Evolutionary conservation across 257 asterid species (phyloP), one percentile per base, ranked within the genome.

Genomic region (Leptodermis oblonga): DNA sequence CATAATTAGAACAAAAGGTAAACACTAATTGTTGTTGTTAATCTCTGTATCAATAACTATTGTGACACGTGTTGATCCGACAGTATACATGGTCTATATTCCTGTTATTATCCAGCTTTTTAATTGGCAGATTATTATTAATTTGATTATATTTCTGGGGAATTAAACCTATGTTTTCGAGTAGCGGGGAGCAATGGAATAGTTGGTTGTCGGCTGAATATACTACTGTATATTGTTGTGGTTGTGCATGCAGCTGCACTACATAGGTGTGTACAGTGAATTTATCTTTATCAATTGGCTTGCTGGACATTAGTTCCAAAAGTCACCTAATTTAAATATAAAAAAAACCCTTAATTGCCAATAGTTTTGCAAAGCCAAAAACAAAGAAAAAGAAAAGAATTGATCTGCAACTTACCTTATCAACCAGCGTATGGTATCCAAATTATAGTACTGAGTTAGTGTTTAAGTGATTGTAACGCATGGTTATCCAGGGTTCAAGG

Each of bases 41-140:
- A 36, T 34, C 46, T 18, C 15, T 17, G 1, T 31, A 11, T 8
- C 17, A 7, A 11, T 28, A 25, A 56, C 18, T 46, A 56, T 66
- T 62, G 67, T 36, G 74, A 63, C 82, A 80, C 84, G 82, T 73
- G 84, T 80, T 80, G 79, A 33, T 69, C 83, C 68, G 62, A 79
- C 65, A 79, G 22, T 62, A 52, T 42, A 56, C 28, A 66, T 70
- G 73, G 55, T 75, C 63, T 62, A 28, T 1, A n/a, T n/a, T 4
- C 54, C 23, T 48, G 22, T 14, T 48, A 48, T 3, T 48, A 13
- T 13, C n/a, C 26, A 49, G 9, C n/a, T 20, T 49, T 17, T 49
- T 48, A 51, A 18, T 51, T 20, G 28, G 56, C 0, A n/a, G n/a
- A n/a, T n/a, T n/a, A n/a, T n/a, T n/a, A n/a, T n/a, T 51, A 0